Evolutionary conservation across 805 yeast genomes (phyloP).

Genomic region (Spathaspora hagerdaliae): DNA sequence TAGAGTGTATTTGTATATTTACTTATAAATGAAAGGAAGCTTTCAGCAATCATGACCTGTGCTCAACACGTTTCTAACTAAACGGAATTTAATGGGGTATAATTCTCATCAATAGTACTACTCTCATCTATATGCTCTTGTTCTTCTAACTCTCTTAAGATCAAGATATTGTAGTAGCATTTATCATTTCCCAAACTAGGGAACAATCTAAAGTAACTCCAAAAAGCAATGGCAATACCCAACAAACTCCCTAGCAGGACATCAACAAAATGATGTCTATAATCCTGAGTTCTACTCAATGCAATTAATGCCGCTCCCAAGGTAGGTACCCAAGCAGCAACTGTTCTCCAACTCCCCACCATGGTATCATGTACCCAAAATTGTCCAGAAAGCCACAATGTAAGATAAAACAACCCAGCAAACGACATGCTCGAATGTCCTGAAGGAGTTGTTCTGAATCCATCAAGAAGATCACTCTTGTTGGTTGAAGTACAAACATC

Average conservation of each 20-base stretch:
- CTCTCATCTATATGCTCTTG: slow-evolving; percentile 7
- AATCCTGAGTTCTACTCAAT: slow-evolving; percentile 82
- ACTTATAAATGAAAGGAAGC: no score
- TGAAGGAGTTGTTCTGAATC: slow-evolving; percentile 78
- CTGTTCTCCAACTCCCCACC: slow-evolving; percentile 38
- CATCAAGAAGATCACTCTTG: slow-evolving; percentile 45
- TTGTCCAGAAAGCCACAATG: slow-evolving; percentile 70
- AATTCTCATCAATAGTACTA: background rate
- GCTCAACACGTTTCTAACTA: no score
- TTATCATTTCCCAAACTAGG: slow-evolving; percentile 32
- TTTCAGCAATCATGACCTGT: no score
- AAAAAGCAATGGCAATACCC: slow-evolving; percentile 59
- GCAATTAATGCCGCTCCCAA: slow-evolving; percentile 77
- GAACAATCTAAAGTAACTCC: slow-evolving; percentile 52
- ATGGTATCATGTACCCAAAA: slow-evolving; percentile 31
- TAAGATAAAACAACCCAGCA: slow-evolving; percentile 59
- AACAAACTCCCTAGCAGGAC: slow-evolving; percentile 67
- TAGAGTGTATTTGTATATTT: no score
- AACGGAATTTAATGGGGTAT: background rate
- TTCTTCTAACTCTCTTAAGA: slow-evolving; percentile 13
- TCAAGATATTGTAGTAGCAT: slow-evolving; percentile 39
- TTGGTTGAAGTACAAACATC: slow-evolving; percentile 60
- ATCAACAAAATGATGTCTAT: slow-evolving; percentile 90
- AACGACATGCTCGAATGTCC: slow-evolving; percentile 76
- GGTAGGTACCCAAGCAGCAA: slow-evolving; percentile 45